Evolutionary conservation across 805 yeast species (phyloP), one percentile per base, ranked within the genome.

Genomic region (Candida gorgasii): DNA sequence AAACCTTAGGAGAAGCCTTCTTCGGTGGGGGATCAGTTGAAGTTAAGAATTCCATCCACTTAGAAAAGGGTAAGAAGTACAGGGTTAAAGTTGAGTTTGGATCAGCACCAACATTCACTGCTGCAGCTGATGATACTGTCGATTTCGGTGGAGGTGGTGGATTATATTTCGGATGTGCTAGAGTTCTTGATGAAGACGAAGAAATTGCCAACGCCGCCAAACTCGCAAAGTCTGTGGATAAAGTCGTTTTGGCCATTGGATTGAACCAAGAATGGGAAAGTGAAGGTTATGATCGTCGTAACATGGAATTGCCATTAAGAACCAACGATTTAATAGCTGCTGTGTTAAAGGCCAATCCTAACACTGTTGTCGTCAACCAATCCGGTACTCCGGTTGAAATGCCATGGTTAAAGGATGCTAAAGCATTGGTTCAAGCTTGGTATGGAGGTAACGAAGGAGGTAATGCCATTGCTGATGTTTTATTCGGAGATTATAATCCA

Each of bases 401-500:
- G 48, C 66, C 67, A 17, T 62, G 66, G 67, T 33, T 59, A 14
- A 23, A 48, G 9, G 39, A 59, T 14, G 59, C 59, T 9, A 51
- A 51, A 29, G 53, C 51, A 18, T 37, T 63, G 20, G 54, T 62
- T 20, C 68, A 63, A 38, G 66, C 65, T 9, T 63, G 67, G 67
- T 63, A 53, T 44, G 67, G 68, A 9, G 86, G 85, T 43, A 69
- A 69, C 47, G 85, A 80, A 52, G 57, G 64, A 36, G 84, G 84
- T 43, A 77, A 75, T 50, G 76, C 77, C n/a, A 65, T 79, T 54
- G 83, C 82, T 8, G 82, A 79, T 58, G 78, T 77, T 4, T 48
- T 80, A 38, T 79, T 69, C 51, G 85, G 84, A 23, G 82, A 79
- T 49, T 69, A 60, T 39, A 78, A 77, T 54, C 86, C 86, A 34